Conservation (phyloP, 148 eudicot genomes). For the Cornus controversa region DNA sequence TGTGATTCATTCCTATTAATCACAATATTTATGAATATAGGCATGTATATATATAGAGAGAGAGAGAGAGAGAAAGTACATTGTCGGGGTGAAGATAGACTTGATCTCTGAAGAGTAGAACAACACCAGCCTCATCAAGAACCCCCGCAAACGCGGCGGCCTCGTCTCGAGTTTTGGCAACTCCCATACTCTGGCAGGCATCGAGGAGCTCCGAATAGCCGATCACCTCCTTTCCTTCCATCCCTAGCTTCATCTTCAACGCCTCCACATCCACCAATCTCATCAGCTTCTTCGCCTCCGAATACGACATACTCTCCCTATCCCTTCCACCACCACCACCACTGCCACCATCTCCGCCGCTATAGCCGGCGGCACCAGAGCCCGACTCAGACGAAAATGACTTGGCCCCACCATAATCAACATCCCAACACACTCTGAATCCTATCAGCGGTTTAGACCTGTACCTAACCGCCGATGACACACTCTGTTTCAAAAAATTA, state of each 20-base stretch:
- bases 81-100: conserved; percentile 89
- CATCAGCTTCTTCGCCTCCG: conserved; percentile 77
- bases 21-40: background rate
- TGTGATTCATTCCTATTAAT: too few species aligned
- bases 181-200: conserved; percentile 69
- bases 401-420: background rate
- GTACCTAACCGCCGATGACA: conserved; percentile 1
- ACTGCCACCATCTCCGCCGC: too few species aligned
- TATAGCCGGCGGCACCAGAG: background rate
- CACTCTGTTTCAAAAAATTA: conserved; percentile 14
- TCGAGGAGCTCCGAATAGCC: conserved; percentile 55
- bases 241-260: conserved; percentile 66
- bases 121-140: conserved; percentile 92
- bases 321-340: conserved; percentile 7
- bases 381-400: conserved; percentile 2
- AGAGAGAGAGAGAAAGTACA: conserved; percentile 25
- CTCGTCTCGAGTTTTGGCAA: conserved; percentile 59
- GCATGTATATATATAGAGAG: background rate
- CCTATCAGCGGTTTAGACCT: conserved; percentile 11
- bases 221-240: conserved; percentile 71
- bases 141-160: conserved; percentile 59
- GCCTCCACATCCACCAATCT: conserved; percentile 75
- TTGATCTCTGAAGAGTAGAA: conserved; percentile 73
- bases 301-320: conserved; percentile 36
- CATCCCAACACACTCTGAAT: background rate